Evolutionary conservation across 257 asterid species (phyloP), one percentile per base, ranked within the genome.

Genomic region (Plantago ovata): DNA sequence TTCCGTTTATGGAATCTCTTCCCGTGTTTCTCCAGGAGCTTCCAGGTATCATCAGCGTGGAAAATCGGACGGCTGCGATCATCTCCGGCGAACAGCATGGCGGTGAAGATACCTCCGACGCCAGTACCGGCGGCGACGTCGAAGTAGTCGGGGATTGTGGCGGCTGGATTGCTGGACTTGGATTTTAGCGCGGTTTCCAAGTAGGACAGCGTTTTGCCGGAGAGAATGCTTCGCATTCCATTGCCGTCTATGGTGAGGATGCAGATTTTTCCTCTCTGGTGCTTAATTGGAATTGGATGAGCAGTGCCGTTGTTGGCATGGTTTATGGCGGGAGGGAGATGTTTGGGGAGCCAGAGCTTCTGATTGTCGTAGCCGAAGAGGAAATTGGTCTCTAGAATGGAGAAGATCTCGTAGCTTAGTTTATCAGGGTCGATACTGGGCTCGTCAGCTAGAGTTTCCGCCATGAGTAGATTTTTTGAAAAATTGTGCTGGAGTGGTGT

Each of bases 51-150:
- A 0, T 86, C 96, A 0, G 95, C 99, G 21, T 72, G 64, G 61
- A 82, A 89, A 74, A 85, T 72, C 38, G 97, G 94, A 12, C 86
- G 85, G 41, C 45, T 63, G 43, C 65, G 75, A 71, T 82, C 92
- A 43, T 63, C 62, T 12, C 91, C 59, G 15, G 87, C 94, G 69
- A 93, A 89, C 2, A 93, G 81, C 99, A 93, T 93, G 72, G 95
- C 81, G 63, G 94, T 73, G 76, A 89, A 89, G 12, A 93, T 79
- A 0, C 99, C 99, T 2, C 99, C 99, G 56, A 86, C 78, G 45
- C 99, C 97, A 40, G 87, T 80, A 7, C 99, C 99, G 16, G 93
- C 83, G 6, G 96, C 95, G 14, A 93, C 97, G 72, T 93, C 99
- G 72, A 93, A 89, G 50, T 81, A 93, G 63, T 93, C 96, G 10